Evolutionary conservation across 2,329 filamentous ascomycete species (phyloP).

Genomic region (Chalaropsis thielavioides): DNA sequence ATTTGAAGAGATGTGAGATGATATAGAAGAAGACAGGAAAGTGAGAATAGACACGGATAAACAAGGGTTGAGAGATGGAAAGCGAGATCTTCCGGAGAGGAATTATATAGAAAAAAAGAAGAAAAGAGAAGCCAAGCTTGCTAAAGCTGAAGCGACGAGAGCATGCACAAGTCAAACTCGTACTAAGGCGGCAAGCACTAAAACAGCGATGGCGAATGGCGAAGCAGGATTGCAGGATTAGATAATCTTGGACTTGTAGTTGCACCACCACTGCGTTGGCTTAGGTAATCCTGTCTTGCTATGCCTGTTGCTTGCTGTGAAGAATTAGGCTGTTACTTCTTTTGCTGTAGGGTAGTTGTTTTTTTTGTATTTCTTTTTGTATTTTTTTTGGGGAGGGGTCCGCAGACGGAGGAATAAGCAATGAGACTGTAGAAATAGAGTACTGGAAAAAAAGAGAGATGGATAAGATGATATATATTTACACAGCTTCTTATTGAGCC

Average conservation of each 20-base stretch:
- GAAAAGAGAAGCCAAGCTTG: not conserved
- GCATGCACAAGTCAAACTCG: too few species aligned
- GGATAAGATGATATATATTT: too few species aligned
- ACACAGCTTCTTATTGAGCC: too few species aligned
- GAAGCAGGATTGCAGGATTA: slow-evolving; percentile 15
- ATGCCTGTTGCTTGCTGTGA: not conserved
- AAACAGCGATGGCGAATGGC: slow-evolving; percentile 9
- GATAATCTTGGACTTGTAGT: not conserved
- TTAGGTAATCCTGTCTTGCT: too few species aligned
- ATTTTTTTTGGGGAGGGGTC: not conserved
- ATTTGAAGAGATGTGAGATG: too few species aligned
- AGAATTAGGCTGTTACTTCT: not conserved
- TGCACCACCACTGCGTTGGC: not conserved
- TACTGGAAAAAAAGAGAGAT: not conserved
- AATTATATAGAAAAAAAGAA: not conserved
- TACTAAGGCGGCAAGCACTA: not conserved
- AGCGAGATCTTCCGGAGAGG: too few species aligned
- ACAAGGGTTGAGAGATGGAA: too few species aligned
- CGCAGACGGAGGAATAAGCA: slow-evolving; percentile 13
- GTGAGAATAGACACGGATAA: too few species aligned
- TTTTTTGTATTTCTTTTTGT: not conserved
- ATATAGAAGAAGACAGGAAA: too few species aligned
- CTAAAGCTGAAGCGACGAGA: not conserved
- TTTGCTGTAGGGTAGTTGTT: not conserved
- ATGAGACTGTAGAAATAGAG: not conserved